Base-by-base conservation (phyloP, 371 early-diverging fungal species). In the Mucor saturninus region DNA sequence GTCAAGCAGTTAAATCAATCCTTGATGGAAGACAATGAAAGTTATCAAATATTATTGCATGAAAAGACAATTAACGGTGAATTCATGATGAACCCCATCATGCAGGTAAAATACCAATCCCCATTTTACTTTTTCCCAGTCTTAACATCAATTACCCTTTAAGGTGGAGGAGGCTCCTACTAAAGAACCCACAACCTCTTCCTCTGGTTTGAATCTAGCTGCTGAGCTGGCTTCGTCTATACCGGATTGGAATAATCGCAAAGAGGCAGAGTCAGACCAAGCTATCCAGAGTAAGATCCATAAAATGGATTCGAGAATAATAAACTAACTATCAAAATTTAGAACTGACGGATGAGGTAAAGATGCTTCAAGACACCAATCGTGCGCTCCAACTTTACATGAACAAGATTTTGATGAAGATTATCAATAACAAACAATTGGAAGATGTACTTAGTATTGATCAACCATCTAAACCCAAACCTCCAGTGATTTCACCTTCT, bases 11-110 rank as follows among this genome's bases (percentile, higher is more conserved):
- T 91, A 56, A 92, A 92, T 70, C 79, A 76, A 56, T 79, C 86
- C 2, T 72, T 93, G 54, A 86, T 87, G 87, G 93, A 93, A 63
- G 95, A 93, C 53, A 92, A 90, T 73, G 95, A 93, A 72, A 86
- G 90, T 48, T 93, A 88, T 74, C 94, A 93, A 69, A 75, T 91
- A 30, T 75, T 95, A 54, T 65, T 93, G 61, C 90, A 91, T 54
- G 91, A 93, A 76, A 89, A 86, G 68, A 90, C 93, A 4, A 86
- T 93, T 73, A 89, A 81, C 68, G 94, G 94, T 61, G 91, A 91
- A 59, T 85, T 89, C 49, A 84, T 83, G 74, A 92, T 91, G 77
- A 74, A 83, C 64, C 75, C 84, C 54, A 64, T 81, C 62, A 65
- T 83, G 80, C 74, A 85, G 83, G 72, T 71, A 71, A 60, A 62